Evolutionary conservation across 192 early-diverging fungal genomes (phyloP).

Genomic region (Endogone sp.): DNA sequence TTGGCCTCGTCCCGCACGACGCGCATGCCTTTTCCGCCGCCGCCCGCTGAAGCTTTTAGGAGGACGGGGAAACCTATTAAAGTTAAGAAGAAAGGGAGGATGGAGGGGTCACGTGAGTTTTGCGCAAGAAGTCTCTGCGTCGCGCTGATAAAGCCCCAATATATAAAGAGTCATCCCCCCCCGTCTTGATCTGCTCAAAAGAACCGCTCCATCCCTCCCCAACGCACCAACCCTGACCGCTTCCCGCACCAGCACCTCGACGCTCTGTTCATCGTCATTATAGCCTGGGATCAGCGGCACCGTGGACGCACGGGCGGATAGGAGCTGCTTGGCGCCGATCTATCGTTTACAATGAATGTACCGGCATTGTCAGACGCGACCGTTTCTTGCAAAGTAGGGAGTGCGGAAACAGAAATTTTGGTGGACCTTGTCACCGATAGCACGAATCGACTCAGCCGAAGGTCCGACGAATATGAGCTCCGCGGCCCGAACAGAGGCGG

Average conservation of each 20-base stretch:
- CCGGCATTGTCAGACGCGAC: no score
- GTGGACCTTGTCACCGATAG: conserved; percentile 56
- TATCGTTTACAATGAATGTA: conserved; percentile 4
- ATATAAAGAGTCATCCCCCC: no score
- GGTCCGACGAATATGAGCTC: conserved; percentile 58
- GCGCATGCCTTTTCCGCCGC: conserved; percentile 67
- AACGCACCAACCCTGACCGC: conserved; percentile 37
- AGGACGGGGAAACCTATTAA: conserved; percentile 52
- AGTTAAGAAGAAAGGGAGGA: not conserved
- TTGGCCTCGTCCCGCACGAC: conserved; percentile 37
- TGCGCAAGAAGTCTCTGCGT: no score
- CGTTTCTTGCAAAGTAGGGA: not conserved
- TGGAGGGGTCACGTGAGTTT: not conserved
- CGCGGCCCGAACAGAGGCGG: conserved; percentile 36
- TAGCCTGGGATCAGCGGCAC: conserved; percentile 65
- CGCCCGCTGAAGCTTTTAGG: conserved; percentile 59
- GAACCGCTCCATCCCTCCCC: no score
- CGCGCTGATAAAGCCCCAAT: no score
- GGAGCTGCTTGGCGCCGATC: conserved; percentile 54
- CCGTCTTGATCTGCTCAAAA: no score
- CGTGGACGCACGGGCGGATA: conserved; percentile 43
- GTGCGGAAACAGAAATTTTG: not conserved
- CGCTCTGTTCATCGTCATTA: conserved; percentile 53
- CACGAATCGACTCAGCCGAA: conserved; percentile 46
- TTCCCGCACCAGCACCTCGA: conserved; percentile 43